Base-by-base conservation (phyloP, 306 rosid genomes). In the Lupinus albus region DNA sequence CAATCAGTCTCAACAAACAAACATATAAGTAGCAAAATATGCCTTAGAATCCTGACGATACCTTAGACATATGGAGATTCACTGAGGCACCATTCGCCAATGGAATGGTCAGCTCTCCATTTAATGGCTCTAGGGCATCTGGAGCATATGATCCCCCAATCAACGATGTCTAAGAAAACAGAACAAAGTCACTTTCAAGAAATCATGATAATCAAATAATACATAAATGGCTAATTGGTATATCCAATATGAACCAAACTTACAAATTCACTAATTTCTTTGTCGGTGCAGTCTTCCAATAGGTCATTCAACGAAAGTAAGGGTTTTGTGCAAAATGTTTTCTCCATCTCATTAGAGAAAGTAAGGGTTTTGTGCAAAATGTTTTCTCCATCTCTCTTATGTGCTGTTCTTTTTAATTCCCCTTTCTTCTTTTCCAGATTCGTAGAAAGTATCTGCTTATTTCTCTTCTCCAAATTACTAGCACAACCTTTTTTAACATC, bases 51-150 rank as follows among this genome's bases (percentile, higher is more conserved):
- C 77, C 32, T 64, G 60, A 60, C 18, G 13, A 65, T 54, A 93
- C 99, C 97, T 90, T 84, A 33, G 95, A 88, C 86, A 88, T 70
- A 53, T 81, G 80, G 80, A 93, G 81, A 79, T 80, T 84, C 77
- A 84, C 64, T 55, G 21, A 62, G 67, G 76, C 79, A 62, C 83
- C 89, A 68, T 82, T 82, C 50, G 79, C 76, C 85, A 88, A 75
- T 17, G 91, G 87, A 68, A 94, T 71, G 57, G 75, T 79, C 62
- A 94, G 79, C 78, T 85, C 84, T 78, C 99, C 97, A 66, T 85
- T 81, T 68, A 85, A 56, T 55, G 84, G 79, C 82, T 85, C 84
- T 51, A 47, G 30, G 59, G 79, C 33, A 82, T 88, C 86, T 33
- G 76, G 63, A 62, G 54, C 60, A 82, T 94, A 94, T 58, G 94